Base-by-base conservation (phyloP, 2,329 filamentous ascomycete species). In the Phialophora expanda region DNA sequence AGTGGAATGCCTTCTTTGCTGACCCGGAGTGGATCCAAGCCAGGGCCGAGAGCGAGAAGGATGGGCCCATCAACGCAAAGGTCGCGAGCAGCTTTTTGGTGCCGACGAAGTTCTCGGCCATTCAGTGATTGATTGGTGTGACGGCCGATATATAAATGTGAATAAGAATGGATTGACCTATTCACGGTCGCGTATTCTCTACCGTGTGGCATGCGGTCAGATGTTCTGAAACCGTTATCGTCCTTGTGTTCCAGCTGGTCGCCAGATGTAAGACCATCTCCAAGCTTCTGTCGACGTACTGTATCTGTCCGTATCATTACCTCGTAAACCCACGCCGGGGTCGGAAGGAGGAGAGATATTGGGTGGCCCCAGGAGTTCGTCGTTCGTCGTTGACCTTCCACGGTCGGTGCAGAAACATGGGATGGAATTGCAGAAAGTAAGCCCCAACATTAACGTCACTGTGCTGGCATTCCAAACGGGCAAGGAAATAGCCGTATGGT, bases 21-120 rank as follows among this genome's bases (percentile, higher is more conserved):
- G 62, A 64, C 48, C 62, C 62, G 22, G 62, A 64, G 56, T 59
- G 54, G 62, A 22, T 64, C 26, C 17, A 64, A 41, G 62, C 62
- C 6, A 54, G 56, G 26, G 48, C 56, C 26, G 24, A 59, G n/a
- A 59, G 62, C 32, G 62, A 64, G 30, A 60, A 54, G 26, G 62
- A 64, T 51, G 62, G 62, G 17, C 1, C 56, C 6, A 64, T 64
- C 56, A 64, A 59, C 26, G 62, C 62, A 2, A 64, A 64, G 46
- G 55, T 64, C 30, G 22, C 62, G 7, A 64, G 32, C 56, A 64
- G 55, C 34, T 64, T 64, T n/a, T 20, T 64, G 53, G 61, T 57
- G 32, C 61, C 61, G 54, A 63, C 61, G 3, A 63, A 63, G 38
- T 63, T 63, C 41, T 63, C 61, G 32, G 61, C 61, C 17, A 46